Base-by-base conservation (phyloP, 1,139 yeast genomes). In the Trichomonascaceae sp. region DNA sequence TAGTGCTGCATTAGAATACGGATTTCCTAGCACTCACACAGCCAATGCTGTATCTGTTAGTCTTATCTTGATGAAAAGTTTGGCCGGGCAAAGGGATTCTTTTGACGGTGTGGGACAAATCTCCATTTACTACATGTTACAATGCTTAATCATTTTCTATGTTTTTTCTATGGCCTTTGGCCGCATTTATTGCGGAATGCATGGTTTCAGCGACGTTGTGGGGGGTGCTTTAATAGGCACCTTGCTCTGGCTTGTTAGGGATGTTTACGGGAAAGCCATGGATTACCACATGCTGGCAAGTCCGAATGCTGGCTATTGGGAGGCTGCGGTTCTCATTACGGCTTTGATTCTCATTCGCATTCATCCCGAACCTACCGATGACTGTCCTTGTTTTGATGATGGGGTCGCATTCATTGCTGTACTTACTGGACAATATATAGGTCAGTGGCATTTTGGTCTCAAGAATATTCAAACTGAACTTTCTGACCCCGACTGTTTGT, bases 321-420 rank as follows among this genome's bases (percentile, higher is more conserved):
- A 45, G n/a, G 36, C 47, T 20, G 41, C 38, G 5, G 55, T 66
- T 50, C 54, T 66, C 12, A 54, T 63, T 22, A 57, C 61, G 1
- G 61, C 68, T 1, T 48, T 60, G 12, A 20, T 54, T 30, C 20
- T 64, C 68, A 71, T 87, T 45, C 84, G 85, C 64, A 72, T 79
- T 50, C 96, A 90, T 69, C 87, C 91, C 0, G 84, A 82, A 58
- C 98, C 99, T 0, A 84, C 87, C 12, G 99, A 93, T 63, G 87
- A 85, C 63, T 93, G 99, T 67, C 99, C 99, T 0, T 93, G 99
- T 67, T 91, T 86, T 68, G 98, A 89, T 65, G 99, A 93, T 66
- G 84, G 95, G 8, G 96, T 93, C 19, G 96, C 98, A 2, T 93
- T 93, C 63, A 74, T 90, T 54, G 97, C 97, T 1, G 99, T 93